Percentiles rank a stretch among this genome's conserved stretches.
Conservation (phyloP, 768 basidiomycete species). For the Podaxis sp. region DNA sequence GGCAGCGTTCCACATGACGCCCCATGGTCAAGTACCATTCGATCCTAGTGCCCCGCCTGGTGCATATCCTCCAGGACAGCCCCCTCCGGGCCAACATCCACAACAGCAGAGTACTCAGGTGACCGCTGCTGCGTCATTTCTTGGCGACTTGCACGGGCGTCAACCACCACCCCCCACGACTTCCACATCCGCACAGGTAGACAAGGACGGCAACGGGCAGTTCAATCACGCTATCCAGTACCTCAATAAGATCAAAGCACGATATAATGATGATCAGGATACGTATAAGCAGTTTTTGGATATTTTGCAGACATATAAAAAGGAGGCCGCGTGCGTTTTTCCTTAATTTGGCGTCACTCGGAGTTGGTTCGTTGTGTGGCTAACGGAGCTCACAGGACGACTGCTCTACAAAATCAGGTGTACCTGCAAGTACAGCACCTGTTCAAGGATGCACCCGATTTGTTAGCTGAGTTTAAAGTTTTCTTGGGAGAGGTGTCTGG, state of each 20-base stretch:
- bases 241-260: conserved; percentile 96
- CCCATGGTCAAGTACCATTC: conserved; percentile 41
- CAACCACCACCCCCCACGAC: conserved; percentile 32
- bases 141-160: conserved; percentile 45
- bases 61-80: conserved; percentile 33
- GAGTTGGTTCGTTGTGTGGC: not conserved
- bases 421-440: conserved; percentile 77
- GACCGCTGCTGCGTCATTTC: conserved; percentile 58
- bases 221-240: conserved; percentile 96
- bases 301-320: conserved; percentile 85
- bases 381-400: not conserved
- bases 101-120: conserved; percentile 40
- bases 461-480: conserved; percentile 78
- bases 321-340: conserved; percentile 72
- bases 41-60: conserved; percentile 19
- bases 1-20: conserved; percentile 35
- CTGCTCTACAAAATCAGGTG: conserved; percentile 57
- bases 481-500: conserved; percentile 68
- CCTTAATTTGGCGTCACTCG: conserved; percentile 12
- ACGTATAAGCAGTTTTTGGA: conserved; percentile 91
- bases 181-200: conserved; percentile 26
- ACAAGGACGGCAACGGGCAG: conserved; percentile 54
- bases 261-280: conserved; percentile 85
- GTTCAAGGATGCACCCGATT: conserved; percentile 79
- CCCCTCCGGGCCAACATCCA: conserved; percentile 44